These are phyloP conservation scores for Alternaria infectoria DNA, from an alignment of 2,329 filamentous ascomycete genomes.

Conservation along the genomic window DNA sequence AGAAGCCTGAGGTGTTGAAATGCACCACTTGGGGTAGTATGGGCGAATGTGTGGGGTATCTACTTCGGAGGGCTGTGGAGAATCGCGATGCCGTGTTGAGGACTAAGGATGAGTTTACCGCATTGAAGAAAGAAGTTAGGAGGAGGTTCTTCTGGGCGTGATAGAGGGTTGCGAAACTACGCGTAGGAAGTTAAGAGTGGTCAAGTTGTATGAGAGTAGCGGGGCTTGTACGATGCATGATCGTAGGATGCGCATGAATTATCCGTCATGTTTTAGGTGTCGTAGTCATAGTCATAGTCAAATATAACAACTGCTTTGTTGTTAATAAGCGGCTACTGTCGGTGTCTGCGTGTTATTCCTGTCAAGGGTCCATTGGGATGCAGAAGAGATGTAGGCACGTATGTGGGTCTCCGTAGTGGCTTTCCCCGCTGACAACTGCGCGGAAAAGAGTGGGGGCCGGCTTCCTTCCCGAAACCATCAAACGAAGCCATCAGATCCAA, in stretches of 20 bases:
- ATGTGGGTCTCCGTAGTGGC: conserved; percentile 9
- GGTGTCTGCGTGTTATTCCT: background rate
- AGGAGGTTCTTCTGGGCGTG: conserved; percentile 26
- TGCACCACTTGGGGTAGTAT: conserved; percentile 64
- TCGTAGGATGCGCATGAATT: background rate
- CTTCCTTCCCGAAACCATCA: conserved; percentile 4
- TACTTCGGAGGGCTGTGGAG: conserved; percentile 63
- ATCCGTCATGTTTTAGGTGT: background rate
- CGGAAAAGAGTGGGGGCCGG: background rate
- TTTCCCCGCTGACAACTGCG: background rate
- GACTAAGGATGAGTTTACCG: conserved; percentile 40
- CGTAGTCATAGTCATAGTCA: too few species aligned
- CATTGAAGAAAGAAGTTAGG: conserved; percentile 32
- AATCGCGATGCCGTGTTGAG: conserved; percentile 66
- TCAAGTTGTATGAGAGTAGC: background rate
- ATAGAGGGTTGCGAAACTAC: background rate
- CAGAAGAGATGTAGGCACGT: background rate
- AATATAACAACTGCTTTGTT: background rate
- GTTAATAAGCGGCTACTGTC: background rate
- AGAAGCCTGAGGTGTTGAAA: conserved; percentile 60
- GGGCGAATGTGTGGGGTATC: conserved; percentile 80
- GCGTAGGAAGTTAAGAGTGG: background rate
- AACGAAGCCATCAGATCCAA: background rate
- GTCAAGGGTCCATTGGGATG: background rate
- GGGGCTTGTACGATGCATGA: background rate